Base-by-base conservation (phyloP, 176 grass and related monocot genomes). In the Saccharum officinarum region DNA sequence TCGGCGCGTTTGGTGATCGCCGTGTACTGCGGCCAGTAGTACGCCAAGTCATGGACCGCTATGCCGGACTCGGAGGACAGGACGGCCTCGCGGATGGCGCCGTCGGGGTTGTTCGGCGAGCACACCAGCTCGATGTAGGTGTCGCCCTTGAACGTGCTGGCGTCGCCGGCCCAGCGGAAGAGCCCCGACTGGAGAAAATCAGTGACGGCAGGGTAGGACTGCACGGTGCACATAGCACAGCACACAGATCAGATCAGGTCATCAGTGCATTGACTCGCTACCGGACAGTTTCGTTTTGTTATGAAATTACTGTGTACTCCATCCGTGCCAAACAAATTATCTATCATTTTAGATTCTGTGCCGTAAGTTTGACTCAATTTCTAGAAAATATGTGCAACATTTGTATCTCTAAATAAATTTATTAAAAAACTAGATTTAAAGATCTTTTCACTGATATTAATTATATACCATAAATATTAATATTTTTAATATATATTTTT, bases 21-120 rank as follows among this genome's bases (percentile, higher is more conserved):
- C 0, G 96, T 98, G 83, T 98, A 98, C 12, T 98, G 96, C 39
- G 96, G 96, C 96, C 96, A 98, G 77, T 94, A 94, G 81, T 99
- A 99, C 0, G 93, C 97, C 7, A 99, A 10, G 84, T 99, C 97
- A 4, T 99, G 97, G 75, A 99, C 55, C 0, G 71, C 26, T 13
- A 84, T 81, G 77, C 97, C 92, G 7, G 86, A 68, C 22, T 73
- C 42, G 1, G 91, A 83, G 7, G 30, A 59, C 23, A 95, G 91
- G 6, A 90, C 87, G 1, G 96, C 89, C 13, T 94, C 89, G 5
- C 86, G 94, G 55, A 88, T 81, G 28, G 80, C 28, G 18, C 96
- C 96, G 17, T 98, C 96, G 0, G 96, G 96, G 23, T 98, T 98
- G 80, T 98, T 98, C 1, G 96, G 96, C 13, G 87, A 92, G 74